Conservation (phyloP, 768 basidiomycete genomes). For the Suillus alpinus region DNA sequence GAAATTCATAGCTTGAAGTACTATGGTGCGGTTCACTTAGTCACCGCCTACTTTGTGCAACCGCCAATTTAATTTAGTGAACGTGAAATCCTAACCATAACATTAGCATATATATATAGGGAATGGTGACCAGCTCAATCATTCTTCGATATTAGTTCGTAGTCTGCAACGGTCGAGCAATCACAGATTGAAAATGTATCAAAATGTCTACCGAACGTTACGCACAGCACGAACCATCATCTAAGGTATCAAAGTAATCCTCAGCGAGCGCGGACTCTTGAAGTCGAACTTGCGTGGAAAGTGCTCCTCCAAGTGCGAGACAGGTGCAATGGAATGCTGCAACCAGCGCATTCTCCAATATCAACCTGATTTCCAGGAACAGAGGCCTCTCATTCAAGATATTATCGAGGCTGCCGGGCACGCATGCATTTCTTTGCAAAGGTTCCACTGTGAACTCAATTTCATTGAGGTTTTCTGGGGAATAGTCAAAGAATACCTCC, state of each 20-base stretch:
- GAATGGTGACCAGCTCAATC: no score
- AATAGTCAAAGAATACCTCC: background rate
- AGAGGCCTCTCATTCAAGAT: conserved; percentile 23
- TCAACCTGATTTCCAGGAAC: conserved; percentile 7
- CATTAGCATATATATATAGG: no score
- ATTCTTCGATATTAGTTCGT: no score
- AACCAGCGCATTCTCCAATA: no score
- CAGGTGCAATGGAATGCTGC: no score
- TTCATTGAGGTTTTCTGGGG: conserved; percentile 26
- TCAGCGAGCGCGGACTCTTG: no score
- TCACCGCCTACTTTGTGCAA: background rate
- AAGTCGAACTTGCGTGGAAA: no score
- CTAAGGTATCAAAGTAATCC: background rate
- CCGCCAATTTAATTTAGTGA: background rate
- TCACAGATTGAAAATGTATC: no score
- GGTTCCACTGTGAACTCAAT: conserved; percentile 26
- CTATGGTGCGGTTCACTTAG: no score
- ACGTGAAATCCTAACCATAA: background rate
- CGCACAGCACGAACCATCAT: background rate
- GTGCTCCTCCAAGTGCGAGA: no score
- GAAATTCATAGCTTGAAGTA: no score
- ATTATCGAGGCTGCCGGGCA: conserved; percentile 23
- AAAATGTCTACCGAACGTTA: background rate
- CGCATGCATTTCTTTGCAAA: conserved; percentile 22
- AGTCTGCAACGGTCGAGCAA: no score